These are phyloP conservation scores for Dendryphion nanum DNA, from an alignment of 2,329 filamentous ascomycete genomes.

Conservation along the genomic window DNA sequence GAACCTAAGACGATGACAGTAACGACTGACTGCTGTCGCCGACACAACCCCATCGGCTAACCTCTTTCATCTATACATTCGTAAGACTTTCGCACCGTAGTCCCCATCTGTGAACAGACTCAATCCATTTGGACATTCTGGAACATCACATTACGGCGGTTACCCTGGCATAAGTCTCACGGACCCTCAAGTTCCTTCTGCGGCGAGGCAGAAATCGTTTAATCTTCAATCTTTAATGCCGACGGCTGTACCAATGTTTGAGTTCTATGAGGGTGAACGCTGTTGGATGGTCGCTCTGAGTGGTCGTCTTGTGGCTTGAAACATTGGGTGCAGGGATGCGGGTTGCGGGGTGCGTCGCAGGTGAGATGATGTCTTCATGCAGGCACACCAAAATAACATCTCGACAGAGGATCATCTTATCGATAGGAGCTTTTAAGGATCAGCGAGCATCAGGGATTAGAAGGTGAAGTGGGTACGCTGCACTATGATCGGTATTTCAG, in stretches of 20 bases:
- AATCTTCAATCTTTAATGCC: conserved; percentile 7
- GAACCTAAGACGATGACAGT: too few relatives aligned
- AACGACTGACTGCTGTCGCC: too few relatives aligned
- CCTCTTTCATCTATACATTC: too few relatives aligned
- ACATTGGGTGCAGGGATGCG: conserved; percentile 10
- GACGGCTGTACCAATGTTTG: conserved; percentile 1
- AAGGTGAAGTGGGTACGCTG: neutral
- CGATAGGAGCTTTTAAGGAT: too few relatives aligned
- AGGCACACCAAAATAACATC: conserved; percentile 8
- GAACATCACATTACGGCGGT: too few relatives aligned
- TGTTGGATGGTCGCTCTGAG: neutral
- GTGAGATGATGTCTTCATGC: conserved; percentile 15
- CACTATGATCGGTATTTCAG: conserved; percentile 6
- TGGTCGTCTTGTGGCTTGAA: conserved; percentile 6
- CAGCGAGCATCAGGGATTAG: too few relatives aligned
- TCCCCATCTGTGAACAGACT: too few relatives aligned
- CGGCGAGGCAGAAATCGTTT: conserved; percentile 3
- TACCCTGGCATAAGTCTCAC: neutral
- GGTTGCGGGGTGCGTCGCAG: conserved; percentile 10
- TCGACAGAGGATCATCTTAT: conserved; percentile 1
- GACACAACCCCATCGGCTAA: too few relatives aligned
- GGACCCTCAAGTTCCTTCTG: conserved; percentile 1
- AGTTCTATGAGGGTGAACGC: conserved; percentile 7
- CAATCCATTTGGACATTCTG: too few relatives aligned
- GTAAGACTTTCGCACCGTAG: too few relatives aligned